Conservation (phyloP, 495 filamentous ascomycete genomes). For the Aspergillus nanangensis region DNA sequence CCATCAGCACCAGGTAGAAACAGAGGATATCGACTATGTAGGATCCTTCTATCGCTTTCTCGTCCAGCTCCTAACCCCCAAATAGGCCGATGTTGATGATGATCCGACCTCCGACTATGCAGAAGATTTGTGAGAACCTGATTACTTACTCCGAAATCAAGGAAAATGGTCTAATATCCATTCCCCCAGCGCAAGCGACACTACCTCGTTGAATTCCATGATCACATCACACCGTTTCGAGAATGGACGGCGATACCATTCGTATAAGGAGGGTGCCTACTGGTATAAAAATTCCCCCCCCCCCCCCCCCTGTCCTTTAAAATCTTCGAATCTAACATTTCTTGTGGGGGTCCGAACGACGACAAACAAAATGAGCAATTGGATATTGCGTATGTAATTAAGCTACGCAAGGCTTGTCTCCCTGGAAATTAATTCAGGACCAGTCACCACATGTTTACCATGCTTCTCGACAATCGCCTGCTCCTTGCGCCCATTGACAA, state of each 20-base stretch:
- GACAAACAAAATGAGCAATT: constrained; percentile 26
- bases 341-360: constrained; percentile 30
- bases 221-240: constrained; percentile 26
- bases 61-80: not conserved
- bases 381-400: constrained; percentile 21
- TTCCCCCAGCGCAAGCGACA: constrained; percentile 12
- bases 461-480: constrained; percentile 27
- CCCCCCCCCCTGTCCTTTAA: not conserved
- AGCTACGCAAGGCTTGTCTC: not conserved
- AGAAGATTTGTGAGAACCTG: not conserved
- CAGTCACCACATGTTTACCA: constrained; percentile 32
- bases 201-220: constrained; percentile 16
- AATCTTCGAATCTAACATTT: not conserved
- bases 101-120: not conserved
- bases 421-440: not conserved
- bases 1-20: too few species aligned
- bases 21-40: not conserved
- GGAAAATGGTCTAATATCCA: not conserved
- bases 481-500: constrained; percentile 20
- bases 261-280: constrained; percentile 26
- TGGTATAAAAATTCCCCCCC: constrained; percentile 6
- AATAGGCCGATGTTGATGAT: not conserved
- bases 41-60: not conserved
- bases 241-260: constrained; percentile 33
- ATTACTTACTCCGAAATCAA: not conserved